A percentile compares a stretch with the other conserved stretches of the same genome.
Conservation (phyloP, 495 filamentous ascomycete genomes). For the Glarea lozoyensis region DNA sequence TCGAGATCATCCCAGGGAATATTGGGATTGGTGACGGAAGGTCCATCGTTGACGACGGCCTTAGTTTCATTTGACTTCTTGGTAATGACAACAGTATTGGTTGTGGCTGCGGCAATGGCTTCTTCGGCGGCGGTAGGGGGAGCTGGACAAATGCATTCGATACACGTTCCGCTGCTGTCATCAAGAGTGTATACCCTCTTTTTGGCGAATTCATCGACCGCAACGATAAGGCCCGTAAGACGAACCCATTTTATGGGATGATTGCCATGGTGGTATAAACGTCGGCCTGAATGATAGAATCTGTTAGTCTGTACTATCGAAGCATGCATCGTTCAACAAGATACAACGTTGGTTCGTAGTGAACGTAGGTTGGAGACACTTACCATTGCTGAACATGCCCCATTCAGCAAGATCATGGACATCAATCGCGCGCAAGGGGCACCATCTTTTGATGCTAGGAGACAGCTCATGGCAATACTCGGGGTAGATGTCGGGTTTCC, state of each 20-base stretch:
- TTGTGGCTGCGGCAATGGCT: neutral
- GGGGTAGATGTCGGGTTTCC: slow-evolving; percentile 51
- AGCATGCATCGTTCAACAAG: neutral
- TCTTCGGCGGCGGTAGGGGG: neutral
- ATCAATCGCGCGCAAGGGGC: slow-evolving; percentile 63
- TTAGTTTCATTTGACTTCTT: neutral
- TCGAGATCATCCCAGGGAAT: slow-evolving; percentile 34
- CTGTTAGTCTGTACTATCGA: too few species aligned
- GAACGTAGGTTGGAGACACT: neutral
- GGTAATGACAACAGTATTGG: neutral
- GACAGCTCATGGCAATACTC: slow-evolving; percentile 78
- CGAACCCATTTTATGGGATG: slow-evolving; percentile 85
- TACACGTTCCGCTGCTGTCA: slow-evolving; percentile 72
- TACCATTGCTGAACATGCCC: slow-evolving; percentile 58
- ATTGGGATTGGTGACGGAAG: slow-evolving; percentile 4
- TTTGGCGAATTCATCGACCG: slow-evolving; percentile 53
- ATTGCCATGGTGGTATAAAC: slow-evolving; percentile 76
- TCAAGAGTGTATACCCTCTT: slow-evolving; percentile 65
- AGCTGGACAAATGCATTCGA: slow-evolving; percentile 41
- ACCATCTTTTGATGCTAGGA: slow-evolving; percentile 77
- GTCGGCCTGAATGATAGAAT: slow-evolving; percentile 30
- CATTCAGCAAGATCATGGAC: slow-evolving; percentile 51
- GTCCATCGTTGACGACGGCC: neutral
- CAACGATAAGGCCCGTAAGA: slow-evolving; percentile 68
- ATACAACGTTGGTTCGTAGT: neutral